Evolutionary conservation across 805 yeast genomes (phyloP).

Genomic region (Kodamaea neixiangensis): DNA sequence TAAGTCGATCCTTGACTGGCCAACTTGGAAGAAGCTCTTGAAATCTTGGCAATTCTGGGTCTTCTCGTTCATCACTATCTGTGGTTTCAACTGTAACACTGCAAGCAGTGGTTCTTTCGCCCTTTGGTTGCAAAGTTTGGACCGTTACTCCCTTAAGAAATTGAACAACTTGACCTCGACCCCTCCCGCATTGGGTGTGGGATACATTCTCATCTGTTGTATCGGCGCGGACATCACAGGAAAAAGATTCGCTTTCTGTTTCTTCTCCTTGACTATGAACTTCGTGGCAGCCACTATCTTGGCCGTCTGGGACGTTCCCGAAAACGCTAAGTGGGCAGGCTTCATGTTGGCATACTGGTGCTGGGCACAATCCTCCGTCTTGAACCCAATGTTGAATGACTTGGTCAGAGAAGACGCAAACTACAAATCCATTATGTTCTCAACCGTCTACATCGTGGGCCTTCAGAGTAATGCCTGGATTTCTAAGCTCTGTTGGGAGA

Average conservation of each 20-base stretch:
- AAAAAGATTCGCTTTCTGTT: constrained; percentile 21
- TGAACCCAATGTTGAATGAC: constrained; percentile 25
- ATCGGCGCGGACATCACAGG: constrained; percentile 52
- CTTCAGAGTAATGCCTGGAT: constrained; percentile 25
- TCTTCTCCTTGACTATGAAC: constrained; percentile 22
- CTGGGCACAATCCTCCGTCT: constrained; percentile 25
- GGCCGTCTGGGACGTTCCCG: constrained; percentile 26
- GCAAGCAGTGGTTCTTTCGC: constrained; percentile 57
- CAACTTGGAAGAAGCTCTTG: constrained; percentile 28
- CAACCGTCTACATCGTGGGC: constrained; percentile 16
- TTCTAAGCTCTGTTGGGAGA: constrained; percentile 21
- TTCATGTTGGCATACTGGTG: constrained; percentile 25
- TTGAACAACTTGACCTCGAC: constrained; percentile 51
- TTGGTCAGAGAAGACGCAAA: constrained; percentile 24
- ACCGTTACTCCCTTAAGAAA: constrained; percentile 13
- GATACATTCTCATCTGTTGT: constrained; percentile 47
- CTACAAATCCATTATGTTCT: constrained; percentile 22
- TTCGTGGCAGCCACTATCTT: constrained; percentile 22
- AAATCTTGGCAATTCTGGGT: constrained; percentile 36
- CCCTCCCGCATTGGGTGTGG: constrained; percentile 63
- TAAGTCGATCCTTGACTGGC: constrained; percentile 24
- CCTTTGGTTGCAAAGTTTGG: constrained; percentile 30
- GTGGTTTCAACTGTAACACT: constrained; percentile 26
- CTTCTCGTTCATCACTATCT: constrained; percentile 25
- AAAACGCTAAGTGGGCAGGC: constrained; percentile 26